These are phyloP conservation scores for Scheffersomyces stipitis DNA, from an alignment of 805 yeast genomes.

Conservation along the genomic window DNA sequence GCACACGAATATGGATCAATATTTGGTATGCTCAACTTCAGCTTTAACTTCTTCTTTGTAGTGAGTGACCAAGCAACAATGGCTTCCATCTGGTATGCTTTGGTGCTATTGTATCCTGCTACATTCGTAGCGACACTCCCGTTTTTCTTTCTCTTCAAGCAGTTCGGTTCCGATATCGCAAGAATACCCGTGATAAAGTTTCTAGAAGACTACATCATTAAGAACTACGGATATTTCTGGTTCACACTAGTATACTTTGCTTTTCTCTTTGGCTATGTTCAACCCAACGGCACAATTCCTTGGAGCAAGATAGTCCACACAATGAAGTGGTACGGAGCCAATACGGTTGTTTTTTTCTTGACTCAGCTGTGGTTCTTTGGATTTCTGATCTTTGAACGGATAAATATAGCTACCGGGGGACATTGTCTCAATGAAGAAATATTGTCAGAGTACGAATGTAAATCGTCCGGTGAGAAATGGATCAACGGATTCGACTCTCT, in stretches of 20 bases:
- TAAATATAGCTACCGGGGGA: conserved; percentile 34
- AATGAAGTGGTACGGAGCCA: conserved; percentile 9
- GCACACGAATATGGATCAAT: not conserved
- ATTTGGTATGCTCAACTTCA: too few relatives aligned
- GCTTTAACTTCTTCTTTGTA: too few relatives aligned
- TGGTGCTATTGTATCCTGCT: conserved; percentile 3
- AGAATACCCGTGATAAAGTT: conserved; percentile 9
- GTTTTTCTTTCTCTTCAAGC: conserved; percentile 10
- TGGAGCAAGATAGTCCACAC: conserved; percentile 2
- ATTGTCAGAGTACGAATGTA: conserved; percentile 5
- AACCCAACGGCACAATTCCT: conserved; percentile 4
- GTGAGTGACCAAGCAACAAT: too few relatives aligned
- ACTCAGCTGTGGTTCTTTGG: conserved; percentile 35
- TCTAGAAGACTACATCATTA: conserved; percentile 22
- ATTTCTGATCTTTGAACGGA: conserved; percentile 29
- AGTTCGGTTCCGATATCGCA: conserved; percentile 12
- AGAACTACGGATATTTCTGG: conserved; percentile 30
- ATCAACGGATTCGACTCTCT: conserved; percentile 52
- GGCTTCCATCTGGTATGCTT: not conserved
- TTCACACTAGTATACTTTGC: conserved; percentile 22
- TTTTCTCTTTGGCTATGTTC: conserved; percentile 6
- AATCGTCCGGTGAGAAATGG: conserved; percentile 38
- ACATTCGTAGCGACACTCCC: conserved; percentile 25
- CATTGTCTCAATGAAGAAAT: conserved; percentile 24
- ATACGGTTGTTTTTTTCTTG: conserved; percentile 8